Evolutionary conservation across 352 stramenopile species (phyloP), one percentile per base, ranked within the genome.

Genomic region (Saprolegnia diclina): DNA sequence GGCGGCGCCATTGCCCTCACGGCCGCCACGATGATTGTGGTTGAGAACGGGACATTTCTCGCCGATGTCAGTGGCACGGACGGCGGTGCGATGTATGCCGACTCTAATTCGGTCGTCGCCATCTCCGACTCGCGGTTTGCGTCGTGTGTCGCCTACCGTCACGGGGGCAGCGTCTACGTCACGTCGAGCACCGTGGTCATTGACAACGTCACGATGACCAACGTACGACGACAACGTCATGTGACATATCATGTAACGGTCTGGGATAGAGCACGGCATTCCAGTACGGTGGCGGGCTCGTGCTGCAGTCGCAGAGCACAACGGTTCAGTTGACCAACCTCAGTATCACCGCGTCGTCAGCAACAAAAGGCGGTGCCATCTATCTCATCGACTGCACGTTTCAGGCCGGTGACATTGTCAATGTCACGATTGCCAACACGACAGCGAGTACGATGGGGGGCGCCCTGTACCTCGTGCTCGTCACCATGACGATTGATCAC

Each of bases 351-450:
- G 26, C 13, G 1, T 24, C 26, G 21, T 48, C 22, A 7, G 63
- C 63, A 7, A 24, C n/a, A 1, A 69, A 69, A 45, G 63, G 63
- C 22, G 63, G 63, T 32, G 63, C 45, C 6, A 22, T 69, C 29
- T 69, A 61, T 22, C 11, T 69, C 4, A 42, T 69, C 40, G 63
- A 69, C 22, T 69, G 48, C 44, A 55, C 7, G 4, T 26, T 61
- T 13, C n/a, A 11, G 18, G 14, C 32, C 19, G 63, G 63, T 1
- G 21, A 57, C 26, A 56, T 69, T 10, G 14, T 21, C 11, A 38
- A 61, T 22, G 14, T 69, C n/a, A 14, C 2, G 7, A 45, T 69
- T 29, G 45, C 19, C 48, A 69, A 69, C 40, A 45, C 44, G 14
- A 45, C 63, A 4, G 63, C 63, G 18, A 21, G 10, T 18, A 14